Percentiles rank a stretch among this genome's conserved stretches.
phyloP scores from a whole-genome alignment of 139 green algal genomes.

The Ulvella scutata region DNA sequence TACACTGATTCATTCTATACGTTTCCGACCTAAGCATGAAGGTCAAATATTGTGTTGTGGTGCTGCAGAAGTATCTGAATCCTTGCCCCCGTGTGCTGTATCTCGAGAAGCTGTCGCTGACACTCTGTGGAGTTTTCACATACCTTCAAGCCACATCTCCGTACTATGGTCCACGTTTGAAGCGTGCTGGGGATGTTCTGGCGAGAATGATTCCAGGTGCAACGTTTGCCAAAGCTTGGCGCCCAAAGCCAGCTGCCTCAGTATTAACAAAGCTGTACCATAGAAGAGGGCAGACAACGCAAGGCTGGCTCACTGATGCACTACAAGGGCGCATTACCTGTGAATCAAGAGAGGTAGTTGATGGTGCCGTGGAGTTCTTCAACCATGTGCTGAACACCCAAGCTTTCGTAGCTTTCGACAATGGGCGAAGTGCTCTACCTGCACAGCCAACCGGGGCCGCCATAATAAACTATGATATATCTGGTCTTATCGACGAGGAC shows the following conservation, averaged over 20 bases:
- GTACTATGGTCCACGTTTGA: neutral
- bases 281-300: neutral
- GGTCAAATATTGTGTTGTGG: no score
- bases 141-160: neutral
- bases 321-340: neutral
- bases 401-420: neutral
- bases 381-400: neutral
- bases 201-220: neutral
- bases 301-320: neutral
- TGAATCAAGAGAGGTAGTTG: neutral
- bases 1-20: no score
- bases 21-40: no score
- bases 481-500: neutral
- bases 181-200: neutral
- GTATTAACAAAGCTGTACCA: slow-evolving; percentile 3
- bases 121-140: neutral
- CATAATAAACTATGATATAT: neutral
- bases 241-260: neutral
- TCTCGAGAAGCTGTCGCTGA: neutral
- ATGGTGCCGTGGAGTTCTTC: neutral
- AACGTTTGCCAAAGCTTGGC: neutral
- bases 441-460: neutral
- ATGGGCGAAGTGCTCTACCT: neutral
- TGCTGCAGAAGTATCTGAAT: neutral
- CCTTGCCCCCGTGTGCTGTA: neutral